Evolutionary conservation across 2,329 filamentous ascomycete species (phyloP).

Genomic region (Botrytis fabae): DNA sequence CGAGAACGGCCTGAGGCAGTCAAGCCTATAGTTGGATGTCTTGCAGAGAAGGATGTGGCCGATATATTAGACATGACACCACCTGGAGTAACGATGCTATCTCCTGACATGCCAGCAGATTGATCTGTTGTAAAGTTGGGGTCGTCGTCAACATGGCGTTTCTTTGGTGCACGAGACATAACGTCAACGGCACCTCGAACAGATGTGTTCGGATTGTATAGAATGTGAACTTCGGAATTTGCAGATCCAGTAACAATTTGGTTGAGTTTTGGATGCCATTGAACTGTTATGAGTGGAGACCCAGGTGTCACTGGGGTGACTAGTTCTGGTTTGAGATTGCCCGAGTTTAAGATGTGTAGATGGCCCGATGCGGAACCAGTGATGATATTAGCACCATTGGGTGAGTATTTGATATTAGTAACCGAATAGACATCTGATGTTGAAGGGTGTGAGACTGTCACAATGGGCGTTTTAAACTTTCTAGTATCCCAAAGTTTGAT

Average conservation of each 20-base stretch:
- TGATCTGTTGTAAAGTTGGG: conserved; percentile 82
- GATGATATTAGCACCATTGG: conserved; percentile 78
- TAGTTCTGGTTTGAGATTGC: conserved; percentile 80
- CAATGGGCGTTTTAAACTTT: conserved; percentile 89
- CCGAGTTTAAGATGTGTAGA: conserved; percentile 90
- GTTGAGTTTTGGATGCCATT: conserved; percentile 94
- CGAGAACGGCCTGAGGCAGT: conserved; percentile 74
- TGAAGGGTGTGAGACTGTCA: conserved; percentile 74
- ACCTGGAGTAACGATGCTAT: conserved; percentile 73
- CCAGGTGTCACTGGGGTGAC: conserved; percentile 87
- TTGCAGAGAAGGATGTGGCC: conserved; percentile 52
- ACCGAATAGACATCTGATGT: conserved; percentile 82
- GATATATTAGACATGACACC: conserved; percentile 55
- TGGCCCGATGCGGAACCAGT: conserved; percentile 85
- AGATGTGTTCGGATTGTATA: conserved; percentile 87
- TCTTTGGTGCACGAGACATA: conserved; percentile 91
- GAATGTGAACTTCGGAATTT: conserved; percentile 83
- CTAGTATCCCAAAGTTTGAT: conserved; percentile 97
- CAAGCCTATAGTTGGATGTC: conserved; percentile 70
- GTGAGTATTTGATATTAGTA: conserved; percentile 86
- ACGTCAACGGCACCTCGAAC: conserved; percentile 79
- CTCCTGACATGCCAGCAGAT: conserved; percentile 76
- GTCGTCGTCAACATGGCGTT: conserved; percentile 93
- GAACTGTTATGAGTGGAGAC: conserved; percentile 76
- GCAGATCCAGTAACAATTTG: conserved; percentile 94